Evolutionary conservation across 441 rosid genomes (phyloP).

Genomic region (Gossypium trilobum): DNA sequence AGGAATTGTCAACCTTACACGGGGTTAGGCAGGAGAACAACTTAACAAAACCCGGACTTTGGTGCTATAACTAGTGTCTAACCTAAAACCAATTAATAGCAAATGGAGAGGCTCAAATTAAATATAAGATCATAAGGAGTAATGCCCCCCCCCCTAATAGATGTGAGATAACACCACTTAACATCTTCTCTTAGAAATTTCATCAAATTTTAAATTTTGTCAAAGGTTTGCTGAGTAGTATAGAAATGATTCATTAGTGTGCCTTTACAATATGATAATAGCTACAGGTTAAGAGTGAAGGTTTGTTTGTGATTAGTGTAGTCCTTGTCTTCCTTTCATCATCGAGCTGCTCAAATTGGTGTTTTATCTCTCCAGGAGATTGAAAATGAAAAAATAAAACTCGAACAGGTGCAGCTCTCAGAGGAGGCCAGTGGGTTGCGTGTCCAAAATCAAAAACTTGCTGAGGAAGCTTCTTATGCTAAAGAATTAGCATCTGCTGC

Average conservation of each 20-base stretch:
- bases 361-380: conserved; percentile 44
- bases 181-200: neutral
- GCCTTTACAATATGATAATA: too few species aligned
- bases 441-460: conserved; percentile 74
- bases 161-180: neutral
- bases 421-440: conserved; percentile 79
- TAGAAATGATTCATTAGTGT: too few species aligned
- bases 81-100: neutral
- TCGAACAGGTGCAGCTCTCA: conserved; percentile 61
- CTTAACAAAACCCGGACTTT: neutral
- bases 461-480: conserved; percentile 93
- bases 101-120: neutral
- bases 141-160: neutral
- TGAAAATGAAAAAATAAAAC: conserved; percentile 72
- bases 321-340: too few species aligned
- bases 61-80: neutral
- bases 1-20: neutral
- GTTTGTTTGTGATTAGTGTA: too few species aligned
- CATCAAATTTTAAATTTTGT: too few species aligned
- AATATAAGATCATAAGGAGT: neutral
- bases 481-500: conserved; percentile 98
- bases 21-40: neutral
- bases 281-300: too few species aligned
- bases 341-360: conserved; percentile 6
- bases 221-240: too few species aligned